Evolutionary conservation across 179 eudicot species (phyloP).

Genomic region (Actinidia chinensis): DNA sequence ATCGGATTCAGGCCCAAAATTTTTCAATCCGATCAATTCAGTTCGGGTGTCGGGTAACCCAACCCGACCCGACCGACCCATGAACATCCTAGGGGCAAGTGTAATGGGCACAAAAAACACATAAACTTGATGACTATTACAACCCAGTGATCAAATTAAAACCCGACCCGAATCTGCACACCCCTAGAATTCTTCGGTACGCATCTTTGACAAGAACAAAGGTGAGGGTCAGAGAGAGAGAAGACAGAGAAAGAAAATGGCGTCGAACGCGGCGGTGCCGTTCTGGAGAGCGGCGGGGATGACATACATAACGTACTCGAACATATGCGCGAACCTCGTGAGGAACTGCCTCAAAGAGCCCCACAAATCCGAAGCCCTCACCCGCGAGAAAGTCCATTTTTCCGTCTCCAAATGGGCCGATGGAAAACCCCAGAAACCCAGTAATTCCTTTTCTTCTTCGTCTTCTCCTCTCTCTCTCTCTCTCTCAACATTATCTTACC

Average conservation of each 20-base stretch:
- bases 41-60: no score
- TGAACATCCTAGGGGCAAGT: no score
- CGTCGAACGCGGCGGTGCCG: conserved; percentile 69
- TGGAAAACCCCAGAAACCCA: conserved; percentile 72
- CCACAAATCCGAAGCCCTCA: conserved; percentile 56
- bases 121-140: no score
- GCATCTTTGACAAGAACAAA: not conserved
- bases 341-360: conserved; percentile 95
- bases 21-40: no score
- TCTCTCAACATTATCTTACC: no score
- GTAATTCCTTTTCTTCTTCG: conserved; percentile 32
- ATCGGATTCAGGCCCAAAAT: no score
- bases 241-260: conserved; percentile 25
- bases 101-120: no score
- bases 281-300: conserved; percentile 98
- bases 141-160: no score
- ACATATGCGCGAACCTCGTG: conserved; percentile 76
- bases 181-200: not conserved
- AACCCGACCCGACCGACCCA: no score
- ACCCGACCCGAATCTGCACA: conserved; percentile 2
- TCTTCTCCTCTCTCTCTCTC: not conserved
- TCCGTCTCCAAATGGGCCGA: conserved; percentile 67
- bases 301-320: conserved; percentile 89
- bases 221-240: conserved; percentile 10
- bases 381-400: conserved; percentile 81